phyloP scores from a whole-genome alignment of 73 alveolate genomes.

The Paramecium primaurelia region DNA sequence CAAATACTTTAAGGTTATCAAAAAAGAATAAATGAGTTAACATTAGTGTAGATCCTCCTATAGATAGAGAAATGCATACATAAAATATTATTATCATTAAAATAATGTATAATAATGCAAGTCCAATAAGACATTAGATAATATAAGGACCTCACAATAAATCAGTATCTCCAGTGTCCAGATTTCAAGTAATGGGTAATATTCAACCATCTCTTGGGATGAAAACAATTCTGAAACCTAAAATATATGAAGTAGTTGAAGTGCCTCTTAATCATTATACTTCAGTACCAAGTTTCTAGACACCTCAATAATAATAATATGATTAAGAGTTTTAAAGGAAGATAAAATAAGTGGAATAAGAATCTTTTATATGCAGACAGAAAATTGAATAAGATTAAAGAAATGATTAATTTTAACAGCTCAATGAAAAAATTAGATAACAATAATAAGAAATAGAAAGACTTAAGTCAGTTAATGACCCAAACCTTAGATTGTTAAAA shows the following conservation, averaged over 20 bases:
- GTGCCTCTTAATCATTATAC: background rate
- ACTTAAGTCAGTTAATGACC: background rate
- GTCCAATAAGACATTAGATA: background rate
- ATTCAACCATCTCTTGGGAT: constrained; percentile 35
- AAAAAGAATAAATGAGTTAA: background rate
- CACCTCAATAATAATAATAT: background rate
- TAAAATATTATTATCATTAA: constrained; percentile 4
- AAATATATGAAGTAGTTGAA: constrained; percentile 48
- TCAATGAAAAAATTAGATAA: background rate
- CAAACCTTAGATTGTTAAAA: background rate
- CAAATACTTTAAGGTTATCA: constrained; percentile 2
- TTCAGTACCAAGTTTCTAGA: background rate
- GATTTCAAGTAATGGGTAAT: background rate
- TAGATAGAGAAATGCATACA: constrained; percentile 43
- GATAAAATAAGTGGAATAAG: background rate
- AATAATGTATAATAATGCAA: constrained; percentile 10
- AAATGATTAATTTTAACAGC: background rate
- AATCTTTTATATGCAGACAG: background rate
- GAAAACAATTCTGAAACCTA: constrained; percentile 39
- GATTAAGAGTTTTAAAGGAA: background rate
- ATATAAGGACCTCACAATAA: background rate
- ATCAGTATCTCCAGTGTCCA: constrained; percentile 38
- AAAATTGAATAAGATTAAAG: background rate
- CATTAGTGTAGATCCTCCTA: constrained; percentile 30
- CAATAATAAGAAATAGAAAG: background rate